phyloP scores from a whole-genome alignment of 257 asterid genomes.

The Ophiorrhiza pumila region DNA sequence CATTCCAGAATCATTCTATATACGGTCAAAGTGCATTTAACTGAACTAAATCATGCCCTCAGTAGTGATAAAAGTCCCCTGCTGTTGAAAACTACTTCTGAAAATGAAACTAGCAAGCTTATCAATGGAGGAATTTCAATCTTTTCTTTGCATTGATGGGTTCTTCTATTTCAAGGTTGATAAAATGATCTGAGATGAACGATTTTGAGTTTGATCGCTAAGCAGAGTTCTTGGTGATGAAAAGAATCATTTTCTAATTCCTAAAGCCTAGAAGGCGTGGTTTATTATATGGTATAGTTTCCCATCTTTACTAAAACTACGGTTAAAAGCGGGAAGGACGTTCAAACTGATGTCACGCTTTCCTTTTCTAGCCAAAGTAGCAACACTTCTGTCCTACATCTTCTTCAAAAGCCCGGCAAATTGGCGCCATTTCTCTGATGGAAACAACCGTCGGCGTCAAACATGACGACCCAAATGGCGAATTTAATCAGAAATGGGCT shows the following conservation, averaged over 20 bases:
- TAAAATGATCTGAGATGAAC: neutral
- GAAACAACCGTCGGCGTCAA: conserved; percentile 13
- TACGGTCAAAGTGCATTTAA: neutral
- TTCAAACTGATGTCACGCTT: neutral
- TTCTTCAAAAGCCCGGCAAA: neutral
- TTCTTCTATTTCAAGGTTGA: too few species aligned
- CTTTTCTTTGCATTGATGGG: neutral
- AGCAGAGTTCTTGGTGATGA: too few species aligned
- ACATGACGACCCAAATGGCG: conserved; percentile 63
- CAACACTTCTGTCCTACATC: too few species aligned
- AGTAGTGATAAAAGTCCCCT: neutral
- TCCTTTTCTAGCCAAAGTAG: too few species aligned
- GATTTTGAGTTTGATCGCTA: neutral
- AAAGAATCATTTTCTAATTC: too few species aligned
- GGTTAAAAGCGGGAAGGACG: neutral
- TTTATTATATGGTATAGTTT: too few species aligned
- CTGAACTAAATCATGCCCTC: neutral
- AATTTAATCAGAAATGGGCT: conserved; percentile 60
- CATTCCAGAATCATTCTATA: neutral
- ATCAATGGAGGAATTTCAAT: too few species aligned
- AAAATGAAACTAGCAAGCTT: too few species aligned
- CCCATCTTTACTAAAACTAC: too few species aligned
- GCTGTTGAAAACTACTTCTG: neutral
- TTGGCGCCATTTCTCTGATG: conserved; percentile 5
- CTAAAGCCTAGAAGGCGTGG: conserved; percentile 1